phyloP scores from a whole-genome alignment of 1,139 yeast genomes.

The Suhomyces yuchorum region DNA sequence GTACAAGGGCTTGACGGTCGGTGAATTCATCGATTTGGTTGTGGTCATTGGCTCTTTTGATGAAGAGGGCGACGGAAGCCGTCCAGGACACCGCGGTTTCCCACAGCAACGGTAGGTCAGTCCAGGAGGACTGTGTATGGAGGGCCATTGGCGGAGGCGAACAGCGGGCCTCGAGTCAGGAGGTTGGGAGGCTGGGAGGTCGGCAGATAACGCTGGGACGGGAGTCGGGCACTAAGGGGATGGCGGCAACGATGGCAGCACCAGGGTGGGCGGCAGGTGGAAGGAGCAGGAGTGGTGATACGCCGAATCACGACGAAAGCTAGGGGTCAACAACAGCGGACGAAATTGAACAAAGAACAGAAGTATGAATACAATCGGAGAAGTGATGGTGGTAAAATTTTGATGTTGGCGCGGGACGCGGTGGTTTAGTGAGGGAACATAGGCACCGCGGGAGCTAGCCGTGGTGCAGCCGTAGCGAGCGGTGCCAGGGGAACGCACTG shows the following conservation, averaged over 20 bases:
- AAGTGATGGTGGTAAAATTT: not conserved
- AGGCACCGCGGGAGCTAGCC: not conserved
- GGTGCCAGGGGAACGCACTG: too few relatives aligned
- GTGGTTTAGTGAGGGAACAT: not conserved
- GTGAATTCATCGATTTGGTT: slow-evolving; percentile 33
- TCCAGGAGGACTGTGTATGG: not conserved
- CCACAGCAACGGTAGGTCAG: not conserved
- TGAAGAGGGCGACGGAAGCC: not conserved
- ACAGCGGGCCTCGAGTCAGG: not conserved
- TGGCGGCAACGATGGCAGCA: not conserved
- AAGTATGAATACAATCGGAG: not conserved
- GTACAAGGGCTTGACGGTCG: slow-evolving; percentile 27
- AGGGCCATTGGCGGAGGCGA: not conserved
- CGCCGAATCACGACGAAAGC: not conserved
- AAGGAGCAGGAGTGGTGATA: not conserved
- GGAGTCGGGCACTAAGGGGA: not conserved
- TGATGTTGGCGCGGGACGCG: slow-evolving; percentile 1
- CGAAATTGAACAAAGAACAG: not conserved
- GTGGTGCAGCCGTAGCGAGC: too few relatives aligned
- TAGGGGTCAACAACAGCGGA: not conserved
- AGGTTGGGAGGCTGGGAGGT: not conserved
- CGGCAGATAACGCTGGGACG: not conserved
- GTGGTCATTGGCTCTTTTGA: slow-evolving; percentile 7
- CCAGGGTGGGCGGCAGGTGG: not conserved
- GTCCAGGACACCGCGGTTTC: not conserved